These are phyloP conservation scores for Medicago arabica DNA, from an alignment of 306 rosid species.

Conservation along the genomic window DNA sequence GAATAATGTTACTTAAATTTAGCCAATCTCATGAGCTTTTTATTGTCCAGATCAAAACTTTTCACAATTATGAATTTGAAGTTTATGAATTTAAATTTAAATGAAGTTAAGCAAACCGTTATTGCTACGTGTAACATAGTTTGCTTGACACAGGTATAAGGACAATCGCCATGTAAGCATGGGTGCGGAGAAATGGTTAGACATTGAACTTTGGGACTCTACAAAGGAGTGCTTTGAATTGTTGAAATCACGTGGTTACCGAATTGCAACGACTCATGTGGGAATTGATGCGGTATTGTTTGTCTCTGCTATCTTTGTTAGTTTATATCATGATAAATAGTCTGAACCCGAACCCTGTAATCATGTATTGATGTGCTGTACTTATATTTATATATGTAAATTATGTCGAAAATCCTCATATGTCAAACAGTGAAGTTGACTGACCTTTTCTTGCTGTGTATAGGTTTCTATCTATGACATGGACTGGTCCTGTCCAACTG, in stretches of 20 bases:
- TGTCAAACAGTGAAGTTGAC: slow-evolving; percentile 26
- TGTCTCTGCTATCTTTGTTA: slow-evolving; percentile 13
- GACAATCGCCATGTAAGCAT: slow-evolving; percentile 97
- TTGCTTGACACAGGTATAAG: slow-evolving; percentile 69
- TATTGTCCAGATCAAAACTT: too few species aligned
- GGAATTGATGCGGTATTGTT: slow-evolving; percentile 76
- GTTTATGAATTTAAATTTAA: too few species aligned
- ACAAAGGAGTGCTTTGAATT: slow-evolving; percentile 69
- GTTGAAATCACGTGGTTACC: slow-evolving; percentile 82
- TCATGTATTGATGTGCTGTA: not conserved
- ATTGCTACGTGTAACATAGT: not conserved
- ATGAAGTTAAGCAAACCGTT: too few species aligned
- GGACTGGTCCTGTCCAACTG: slow-evolving; percentile 93
- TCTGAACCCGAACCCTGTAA: slow-evolving; percentile 5
- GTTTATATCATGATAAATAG: slow-evolving; percentile 1
- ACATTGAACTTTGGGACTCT: slow-evolving; percentile 93
- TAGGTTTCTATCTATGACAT: slow-evolving; percentile 83
- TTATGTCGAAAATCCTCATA: not conserved
- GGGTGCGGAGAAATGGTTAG: slow-evolving; percentile 99
- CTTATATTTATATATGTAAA: slow-evolving; percentile 11
- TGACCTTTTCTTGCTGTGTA: slow-evolving; percentile 38
- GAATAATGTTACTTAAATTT: too few species aligned
- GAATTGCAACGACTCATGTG: slow-evolving; percentile 87
- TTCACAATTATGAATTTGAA: too few species aligned
- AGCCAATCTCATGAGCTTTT: too few species aligned